phyloP scores from a whole-genome alignment of 2,329 filamentous ascomycete species.

The Cladosporium sp. region DNA sequence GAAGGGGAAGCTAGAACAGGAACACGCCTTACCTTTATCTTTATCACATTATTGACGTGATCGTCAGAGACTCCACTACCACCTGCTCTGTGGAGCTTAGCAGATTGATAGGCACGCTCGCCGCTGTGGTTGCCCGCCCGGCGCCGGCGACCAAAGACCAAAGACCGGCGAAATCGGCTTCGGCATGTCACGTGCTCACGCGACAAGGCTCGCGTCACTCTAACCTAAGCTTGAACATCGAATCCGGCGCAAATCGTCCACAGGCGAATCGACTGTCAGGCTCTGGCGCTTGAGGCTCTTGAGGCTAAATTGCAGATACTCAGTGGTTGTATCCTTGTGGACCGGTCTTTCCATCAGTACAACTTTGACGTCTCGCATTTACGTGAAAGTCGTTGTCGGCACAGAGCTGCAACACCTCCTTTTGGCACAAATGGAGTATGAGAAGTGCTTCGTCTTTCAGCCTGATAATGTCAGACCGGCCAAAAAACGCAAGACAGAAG shows the following conservation, averaged over 20 bases:
- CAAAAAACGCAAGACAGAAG: slow-evolving; percentile 37
- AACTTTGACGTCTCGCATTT: too few relatives aligned
- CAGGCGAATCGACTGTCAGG: too few relatives aligned
- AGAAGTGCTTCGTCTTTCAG: slow-evolving; percentile 45
- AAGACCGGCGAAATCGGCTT: neutral
- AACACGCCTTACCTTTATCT: neutral
- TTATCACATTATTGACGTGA: slow-evolving; percentile 10
- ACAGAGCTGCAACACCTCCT: neutral
- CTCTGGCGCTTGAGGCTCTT: too few relatives aligned
- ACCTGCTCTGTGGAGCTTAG: slow-evolving; percentile 2
- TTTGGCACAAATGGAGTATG: slow-evolving; percentile 40
- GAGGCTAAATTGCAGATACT: too few relatives aligned
- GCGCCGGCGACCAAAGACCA: too few relatives aligned
- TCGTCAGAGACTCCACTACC: slow-evolving; percentile 1
- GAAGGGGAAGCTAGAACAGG: neutral
- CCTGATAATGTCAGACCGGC: slow-evolving; percentile 34
- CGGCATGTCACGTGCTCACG: neutral
- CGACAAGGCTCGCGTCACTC: neutral
- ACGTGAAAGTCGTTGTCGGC: neutral
- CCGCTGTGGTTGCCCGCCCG: neutral
- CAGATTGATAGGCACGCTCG: neutral
- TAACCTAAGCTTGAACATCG: neutral
- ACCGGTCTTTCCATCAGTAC: too few relatives aligned
- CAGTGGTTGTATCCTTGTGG: too few relatives aligned
- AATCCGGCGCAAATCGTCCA: neutral